These are phyloP conservation scores for Parachaetomium inaequale DNA, from an alignment of 495 filamentous ascomycete genomes.

Conservation along the genomic window DNA sequence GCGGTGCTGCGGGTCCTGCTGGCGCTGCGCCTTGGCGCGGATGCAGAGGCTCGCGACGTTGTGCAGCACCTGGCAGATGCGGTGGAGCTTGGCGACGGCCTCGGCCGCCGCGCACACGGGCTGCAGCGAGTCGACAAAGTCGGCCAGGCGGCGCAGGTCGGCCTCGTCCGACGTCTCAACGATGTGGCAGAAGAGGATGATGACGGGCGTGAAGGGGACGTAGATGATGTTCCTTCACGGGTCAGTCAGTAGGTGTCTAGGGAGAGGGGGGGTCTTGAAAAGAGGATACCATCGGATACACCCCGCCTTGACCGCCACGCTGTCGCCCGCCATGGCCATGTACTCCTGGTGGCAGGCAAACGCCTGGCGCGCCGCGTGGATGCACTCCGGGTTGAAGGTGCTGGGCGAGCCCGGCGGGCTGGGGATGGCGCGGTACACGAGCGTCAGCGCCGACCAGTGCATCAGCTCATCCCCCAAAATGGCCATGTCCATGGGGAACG, in stretches of 20 bases:
- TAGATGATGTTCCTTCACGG: conserved; percentile 57
- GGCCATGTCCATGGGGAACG: conserved; percentile 44
- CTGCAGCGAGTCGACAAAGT: conserved; percentile 56
- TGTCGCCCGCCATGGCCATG: conserved; percentile 48
- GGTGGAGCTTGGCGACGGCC: conserved; percentile 56
- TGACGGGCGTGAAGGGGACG: conserved; percentile 65
- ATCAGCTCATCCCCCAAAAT: conserved; percentile 54
- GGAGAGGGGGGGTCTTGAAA: background rate
- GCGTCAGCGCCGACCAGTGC: conserved; percentile 50
- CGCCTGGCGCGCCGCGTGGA: conserved; percentile 55
- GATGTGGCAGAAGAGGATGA: conserved; percentile 66
- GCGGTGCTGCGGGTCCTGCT: background rate
- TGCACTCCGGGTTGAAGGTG: conserved; percentile 57
- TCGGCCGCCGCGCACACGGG: conserved; percentile 51
- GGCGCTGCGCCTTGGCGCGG: conserved; percentile 53
- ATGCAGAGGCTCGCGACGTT: conserved; percentile 61
- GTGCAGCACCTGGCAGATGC: conserved; percentile 57
- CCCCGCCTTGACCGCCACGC: conserved; percentile 45
- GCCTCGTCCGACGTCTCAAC: conserved; percentile 48
- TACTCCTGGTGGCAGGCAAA: conserved; percentile 53
- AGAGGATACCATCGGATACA: conserved; percentile 60
- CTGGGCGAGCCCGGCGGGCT: conserved; percentile 38
- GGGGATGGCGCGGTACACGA: conserved; percentile 63
- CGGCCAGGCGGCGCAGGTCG: conserved; percentile 52
- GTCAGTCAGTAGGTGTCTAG: background rate